A percentile compares a stretch with the other conserved stretches of the same genome.
Evolutionary conservation across 768 basidiomycete genomes (phyloP).

Genomic region (Boletellus ananiceps): DNA sequence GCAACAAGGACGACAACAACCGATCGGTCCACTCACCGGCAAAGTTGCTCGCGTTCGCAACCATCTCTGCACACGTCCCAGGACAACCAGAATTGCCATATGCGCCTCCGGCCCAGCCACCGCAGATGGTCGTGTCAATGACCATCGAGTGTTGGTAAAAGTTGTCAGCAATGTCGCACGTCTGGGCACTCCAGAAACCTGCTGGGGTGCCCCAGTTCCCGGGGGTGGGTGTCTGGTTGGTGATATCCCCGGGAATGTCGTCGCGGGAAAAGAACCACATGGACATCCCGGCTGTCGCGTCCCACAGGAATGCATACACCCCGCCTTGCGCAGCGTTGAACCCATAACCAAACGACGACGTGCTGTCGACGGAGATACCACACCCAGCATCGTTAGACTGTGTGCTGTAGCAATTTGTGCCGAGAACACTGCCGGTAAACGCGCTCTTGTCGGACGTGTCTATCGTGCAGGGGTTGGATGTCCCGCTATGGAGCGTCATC

Average conservation of each 20-base stretch:
- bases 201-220: slow-evolving; percentile 48
- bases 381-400: slow-evolving; percentile 44
- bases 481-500: slow-evolving; percentile 59
- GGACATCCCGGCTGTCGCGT: slow-evolving; percentile 42
- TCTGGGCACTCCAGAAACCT: slow-evolving; percentile 46
- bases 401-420: slow-evolving; percentile 39
- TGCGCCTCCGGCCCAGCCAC: slow-evolving; percentile 24
- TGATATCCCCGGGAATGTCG: slow-evolving; percentile 52
- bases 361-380: slow-evolving; percentile 40
- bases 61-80: slow-evolving; percentile 43
- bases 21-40: slow-evolving; percentile 27
- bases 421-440: slow-evolving; percentile 23
- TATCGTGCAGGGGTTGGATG: slow-evolving; percentile 35
- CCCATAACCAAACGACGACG: slow-evolving; percentile 39
- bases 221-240: slow-evolving; percentile 41
- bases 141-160: slow-evolving; percentile 52
- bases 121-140: slow-evolving; percentile 35
- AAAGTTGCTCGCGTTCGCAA: slow-evolving; percentile 57
- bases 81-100: slow-evolving; percentile 33
- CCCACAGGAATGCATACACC: slow-evolving; percentile 56
- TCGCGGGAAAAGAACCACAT: slow-evolving; percentile 53
- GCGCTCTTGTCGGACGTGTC: slow-evolving; percentile 1
- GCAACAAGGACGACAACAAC: not conserved
- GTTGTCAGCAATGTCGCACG: slow-evolving; percentile 46
- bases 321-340: slow-evolving; percentile 41